Base-by-base conservation (phyloP, 345 rosid genomes). In the Cardamine chenopodiifolia region DNA sequence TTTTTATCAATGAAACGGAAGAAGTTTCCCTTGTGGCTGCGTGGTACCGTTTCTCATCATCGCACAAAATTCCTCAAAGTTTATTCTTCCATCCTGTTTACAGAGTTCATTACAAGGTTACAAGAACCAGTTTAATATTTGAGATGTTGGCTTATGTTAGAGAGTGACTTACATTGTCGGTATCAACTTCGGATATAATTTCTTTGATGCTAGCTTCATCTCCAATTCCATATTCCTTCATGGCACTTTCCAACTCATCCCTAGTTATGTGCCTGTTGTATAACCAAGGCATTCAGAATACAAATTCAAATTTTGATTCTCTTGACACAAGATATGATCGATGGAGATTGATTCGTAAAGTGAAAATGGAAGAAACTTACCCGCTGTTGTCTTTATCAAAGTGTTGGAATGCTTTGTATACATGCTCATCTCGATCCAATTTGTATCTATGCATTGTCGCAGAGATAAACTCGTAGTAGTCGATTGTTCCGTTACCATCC, bases 401-500 rank as follows among this genome's bases (percentile, higher is more conserved):
- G 66, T 87, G 80, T 80, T 80, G 90, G 62, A 92, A 92, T 44
- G 98, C 98, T 82, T 86, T 87, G 86, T 74, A 87, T 12, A 92
- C 79, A 81, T 92, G 85, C 48, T 88, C 96, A 20, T 88, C 92
- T 57, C 87, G 80, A 78, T 90, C 95, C 26, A 90, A 63, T 81
- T 79, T 83, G 80, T 85, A 71, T 75, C 87, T 74, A 66, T 90
- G 92, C 98, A 90, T 92, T n/a, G 96, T 90, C 0, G 96, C 96
- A 18, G 98, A 86, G 75, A 92, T 85, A 76, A 92, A 90, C 72
- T 90, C 96, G 5, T 78, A 86, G 78, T 90, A 90, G 79, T 92
- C 96, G 14, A 90, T 92, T 10, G 91, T 74, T 78, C 98, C 98
- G 73, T 88, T 92, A 61, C 94, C 96, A 80, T 92, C 98, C 60